phyloP scores from a whole-genome alignment of 106 monocot genomes.

The Alisma plantagoaquatica region DNA sequence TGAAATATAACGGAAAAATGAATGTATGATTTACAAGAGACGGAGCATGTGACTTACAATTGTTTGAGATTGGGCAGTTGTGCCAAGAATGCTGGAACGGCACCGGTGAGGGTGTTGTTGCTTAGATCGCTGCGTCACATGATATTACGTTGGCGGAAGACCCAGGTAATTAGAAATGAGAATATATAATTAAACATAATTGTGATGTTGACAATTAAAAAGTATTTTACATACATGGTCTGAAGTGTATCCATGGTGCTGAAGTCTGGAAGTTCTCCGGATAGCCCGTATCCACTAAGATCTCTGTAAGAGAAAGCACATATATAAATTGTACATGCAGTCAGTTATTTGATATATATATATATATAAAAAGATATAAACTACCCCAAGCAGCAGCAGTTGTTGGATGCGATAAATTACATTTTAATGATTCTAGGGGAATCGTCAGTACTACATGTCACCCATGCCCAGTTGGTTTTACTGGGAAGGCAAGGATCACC shows the following conservation, averaged over 20 bases:
- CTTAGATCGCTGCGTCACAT: neutral
- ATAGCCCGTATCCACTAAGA: no score
- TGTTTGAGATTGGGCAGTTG: slow-evolving; percentile 2
- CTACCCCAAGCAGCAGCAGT: no score
- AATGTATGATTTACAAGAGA: no score
- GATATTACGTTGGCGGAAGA: no score
- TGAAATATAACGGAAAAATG: no score
- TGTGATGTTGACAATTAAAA: neutral
- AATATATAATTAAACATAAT: neutral
- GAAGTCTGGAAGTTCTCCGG: neutral
- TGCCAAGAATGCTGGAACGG: neutral
- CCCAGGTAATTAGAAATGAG: neutral
- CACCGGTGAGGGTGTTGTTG: neutral
- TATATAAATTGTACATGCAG: neutral
- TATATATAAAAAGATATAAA: neutral
- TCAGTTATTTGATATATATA: no score
- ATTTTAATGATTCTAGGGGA: neutral
- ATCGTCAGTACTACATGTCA: slow-evolving; percentile 1
- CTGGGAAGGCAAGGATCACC: slow-evolving; percentile 6
- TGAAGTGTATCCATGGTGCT: no score
- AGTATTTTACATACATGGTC: no score
- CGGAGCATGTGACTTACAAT: neutral
- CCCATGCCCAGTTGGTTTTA: slow-evolving; percentile 6
- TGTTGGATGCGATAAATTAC: slow-evolving; percentile 5
- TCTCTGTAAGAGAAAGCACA: neutral